Conservation (phyloP, 1,284 basidiomycete species). For the Stygiomarasmius scandens region DNA sequence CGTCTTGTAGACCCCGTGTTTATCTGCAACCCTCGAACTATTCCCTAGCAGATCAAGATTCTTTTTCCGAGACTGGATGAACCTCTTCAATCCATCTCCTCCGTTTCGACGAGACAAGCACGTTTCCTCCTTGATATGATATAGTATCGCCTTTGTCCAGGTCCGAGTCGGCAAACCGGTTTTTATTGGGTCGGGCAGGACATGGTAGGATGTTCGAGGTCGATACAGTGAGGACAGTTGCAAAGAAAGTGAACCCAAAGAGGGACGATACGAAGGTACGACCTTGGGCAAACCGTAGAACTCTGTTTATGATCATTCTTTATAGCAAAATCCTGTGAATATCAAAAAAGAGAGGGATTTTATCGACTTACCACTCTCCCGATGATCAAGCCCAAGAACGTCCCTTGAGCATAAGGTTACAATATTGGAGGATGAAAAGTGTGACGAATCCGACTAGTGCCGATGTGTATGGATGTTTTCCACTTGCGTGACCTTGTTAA, state of each 20-base stretch:
- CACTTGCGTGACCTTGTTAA: not conserved
- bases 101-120: slow-evolving; percentile 32
- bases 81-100: slow-evolving; percentile 82
- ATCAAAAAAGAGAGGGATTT: not conserved
- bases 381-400: slow-evolving; percentile 1
- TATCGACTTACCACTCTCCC: not conserved
- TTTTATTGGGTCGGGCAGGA: slow-evolving; percentile 60
- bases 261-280: slow-evolving; percentile 76
- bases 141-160: slow-evolving; percentile 33
- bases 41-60: slow-evolving; percentile 18
- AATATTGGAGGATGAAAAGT: not conserved
- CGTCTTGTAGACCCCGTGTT: not conserved
- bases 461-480: not conserved
- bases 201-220: slow-evolving; percentile 78
- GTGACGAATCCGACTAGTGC: not conserved
- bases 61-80: slow-evolving; percentile 32
- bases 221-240: slow-evolving; percentile 77
- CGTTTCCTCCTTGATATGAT: slow-evolving; percentile 19
- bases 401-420: not conserved
- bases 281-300: slow-evolving; percentile 66
- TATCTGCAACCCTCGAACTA: not conserved
- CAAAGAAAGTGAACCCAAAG: slow-evolving; percentile 78
- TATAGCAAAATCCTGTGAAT: slow-evolving; percentile 13
- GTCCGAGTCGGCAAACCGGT: slow-evolving; percentile 61
- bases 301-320: slow-evolving; percentile 59